Evolutionary conservation across 164 flowering plant species (phyloP).

Genomic region (Tetrastigma voinierianum): DNA sequence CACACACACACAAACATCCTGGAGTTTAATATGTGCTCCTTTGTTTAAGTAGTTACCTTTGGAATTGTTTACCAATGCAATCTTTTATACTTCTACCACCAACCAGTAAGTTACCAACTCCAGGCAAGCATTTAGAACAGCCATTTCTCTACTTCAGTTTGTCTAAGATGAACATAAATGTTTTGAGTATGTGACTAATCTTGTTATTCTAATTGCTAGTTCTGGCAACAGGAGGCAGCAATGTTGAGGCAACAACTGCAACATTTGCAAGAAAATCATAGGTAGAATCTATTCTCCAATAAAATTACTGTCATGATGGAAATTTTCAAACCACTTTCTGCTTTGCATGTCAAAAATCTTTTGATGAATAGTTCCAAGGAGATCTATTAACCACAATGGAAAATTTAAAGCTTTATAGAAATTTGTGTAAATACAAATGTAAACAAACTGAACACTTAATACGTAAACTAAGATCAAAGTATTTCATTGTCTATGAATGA

Average conservation of each 20-base stretch:
- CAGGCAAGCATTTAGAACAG: not conserved
- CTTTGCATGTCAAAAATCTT: too few species aligned
- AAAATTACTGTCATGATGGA: not conserved
- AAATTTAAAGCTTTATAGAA: too few species aligned
- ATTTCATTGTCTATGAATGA: too few species aligned
- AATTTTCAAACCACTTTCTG: too few species aligned
- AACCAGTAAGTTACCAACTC: not conserved
- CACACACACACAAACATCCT: too few species aligned
- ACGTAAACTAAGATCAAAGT: too few species aligned
- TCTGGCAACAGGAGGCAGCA: conserved; percentile 52
- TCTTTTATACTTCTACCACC: not conserved
- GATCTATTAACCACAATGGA: too few species aligned
- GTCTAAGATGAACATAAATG: not conserved
- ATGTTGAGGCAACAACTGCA: conserved; percentile 40
- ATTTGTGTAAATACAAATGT: too few species aligned
- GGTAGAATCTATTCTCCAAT: conserved; percentile 23
- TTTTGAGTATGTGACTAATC: not conserved
- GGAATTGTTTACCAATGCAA: too few species aligned
- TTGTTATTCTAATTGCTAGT: conserved; percentile 22
- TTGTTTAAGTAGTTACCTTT: not conserved
- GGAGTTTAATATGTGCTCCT: too few species aligned
- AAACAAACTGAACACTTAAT: too few species aligned
- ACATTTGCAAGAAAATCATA: conserved; percentile 38
- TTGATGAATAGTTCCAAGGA: too few species aligned
- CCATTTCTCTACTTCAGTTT: not conserved